Evolutionary conservation across 305 asterid species (phyloP).

Genomic region (Solanum hybrid): DNA sequence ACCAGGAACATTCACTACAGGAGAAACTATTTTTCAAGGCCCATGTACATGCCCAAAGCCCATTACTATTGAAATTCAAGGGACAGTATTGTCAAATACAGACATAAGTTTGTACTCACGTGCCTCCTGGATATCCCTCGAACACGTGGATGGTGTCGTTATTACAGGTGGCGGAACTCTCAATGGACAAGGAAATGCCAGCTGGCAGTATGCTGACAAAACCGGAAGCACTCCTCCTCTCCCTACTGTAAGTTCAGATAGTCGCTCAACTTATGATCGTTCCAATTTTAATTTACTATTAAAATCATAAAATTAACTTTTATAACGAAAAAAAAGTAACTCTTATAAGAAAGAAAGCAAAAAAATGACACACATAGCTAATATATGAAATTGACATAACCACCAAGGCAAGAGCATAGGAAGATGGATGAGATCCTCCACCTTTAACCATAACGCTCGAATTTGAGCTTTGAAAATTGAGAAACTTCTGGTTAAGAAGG

Average conservation of each 20-base stretch:
- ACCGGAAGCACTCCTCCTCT: slow-evolving; percentile 15
- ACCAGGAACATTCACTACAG: slow-evolving; percentile 25
- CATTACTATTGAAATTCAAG: slow-evolving; percentile 38
- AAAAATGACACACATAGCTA: not conserved
- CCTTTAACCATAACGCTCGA: rapidly evolving
- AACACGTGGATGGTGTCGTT: slow-evolving; percentile 15
- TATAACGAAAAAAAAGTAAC: not conserved
- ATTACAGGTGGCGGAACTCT: slow-evolving; percentile 47
- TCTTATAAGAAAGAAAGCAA: not conserved
- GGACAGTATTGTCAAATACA: slow-evolving; percentile 25
- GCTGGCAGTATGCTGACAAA: slow-evolving; percentile 27
- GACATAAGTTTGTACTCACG: slow-evolving; percentile 33
- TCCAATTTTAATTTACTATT: not conserved
- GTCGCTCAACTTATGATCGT: too few species aligned
- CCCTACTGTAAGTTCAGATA: slow-evolving; percentile 32
- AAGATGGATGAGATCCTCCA: too few species aligned
- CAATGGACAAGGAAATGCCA: slow-evolving; percentile 29
- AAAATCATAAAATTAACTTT: too few species aligned
- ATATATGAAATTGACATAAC: not conserved
- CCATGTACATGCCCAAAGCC: slow-evolving; percentile 39
- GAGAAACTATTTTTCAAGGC: slow-evolving; percentile 41
- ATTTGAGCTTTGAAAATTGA: not conserved
- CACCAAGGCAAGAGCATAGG: too few species aligned
- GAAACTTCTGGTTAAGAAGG: not conserved
- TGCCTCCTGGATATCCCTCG: slow-evolving; percentile 31